Conservation (phyloP, 768 basidiomycete species). For the Xerocomellus dryophilus region DNA sequence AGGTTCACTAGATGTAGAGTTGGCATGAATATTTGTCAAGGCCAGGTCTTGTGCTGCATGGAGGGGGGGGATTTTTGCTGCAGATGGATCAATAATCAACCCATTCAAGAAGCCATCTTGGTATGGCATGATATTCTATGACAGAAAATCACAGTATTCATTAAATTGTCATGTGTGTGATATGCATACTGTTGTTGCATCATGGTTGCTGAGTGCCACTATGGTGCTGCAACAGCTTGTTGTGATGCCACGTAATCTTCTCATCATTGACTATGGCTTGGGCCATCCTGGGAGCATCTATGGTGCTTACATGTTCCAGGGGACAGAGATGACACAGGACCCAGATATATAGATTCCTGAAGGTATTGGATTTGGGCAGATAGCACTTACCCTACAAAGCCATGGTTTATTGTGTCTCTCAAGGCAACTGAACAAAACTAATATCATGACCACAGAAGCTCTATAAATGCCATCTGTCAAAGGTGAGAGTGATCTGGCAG, state of each 20-base stretch:
- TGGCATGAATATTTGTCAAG: neutral
- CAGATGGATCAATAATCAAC: neutral
- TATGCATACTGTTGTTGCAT: too few relatives aligned
- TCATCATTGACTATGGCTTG: constrained; percentile 3
- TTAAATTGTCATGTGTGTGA: too few relatives aligned
- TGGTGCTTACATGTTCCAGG: constrained; percentile 4
- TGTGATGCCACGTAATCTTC: constrained; percentile 7
- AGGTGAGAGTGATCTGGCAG: neutral
- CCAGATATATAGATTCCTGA: neutral
- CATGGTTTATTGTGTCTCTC: constrained; percentile 5
- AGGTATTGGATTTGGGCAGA: constrained; percentile 14
- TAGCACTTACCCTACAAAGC: constrained; percentile 8
- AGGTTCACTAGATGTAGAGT: neutral
- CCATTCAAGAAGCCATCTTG: neutral
- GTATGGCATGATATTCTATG: too few relatives aligned
- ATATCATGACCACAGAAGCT: neutral
- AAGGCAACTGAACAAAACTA: neutral
- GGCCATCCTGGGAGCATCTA: constrained; percentile 11
- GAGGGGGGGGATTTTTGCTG: neutral
- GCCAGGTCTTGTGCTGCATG: neutral
- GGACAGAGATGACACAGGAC: neutral
- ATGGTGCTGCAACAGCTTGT: neutral
- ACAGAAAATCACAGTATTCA: too few relatives aligned
- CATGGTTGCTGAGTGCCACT: too few relatives aligned
- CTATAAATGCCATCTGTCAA: constrained; percentile 6